Percentiles rank a stretch among this genome's conserved stretches.
These are phyloP conservation scores for Lipomyces lipofer DNA, from an alignment of 805 yeast species.

Conservation along the genomic window DNA sequence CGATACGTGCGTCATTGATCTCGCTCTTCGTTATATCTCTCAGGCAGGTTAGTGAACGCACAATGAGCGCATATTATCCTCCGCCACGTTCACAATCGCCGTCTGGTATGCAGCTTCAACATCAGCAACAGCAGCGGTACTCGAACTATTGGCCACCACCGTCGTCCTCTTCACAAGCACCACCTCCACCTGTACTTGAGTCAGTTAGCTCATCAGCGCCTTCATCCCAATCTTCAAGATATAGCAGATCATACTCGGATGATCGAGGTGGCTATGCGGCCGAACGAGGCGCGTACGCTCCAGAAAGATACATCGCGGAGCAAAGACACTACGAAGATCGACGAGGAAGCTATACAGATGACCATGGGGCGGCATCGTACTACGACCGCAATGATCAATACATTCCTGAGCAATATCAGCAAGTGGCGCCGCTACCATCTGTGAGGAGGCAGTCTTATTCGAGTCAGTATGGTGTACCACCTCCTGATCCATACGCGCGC, in stretches of 20 bases:
- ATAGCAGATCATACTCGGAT: not conserved
- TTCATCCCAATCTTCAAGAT: not conserved
- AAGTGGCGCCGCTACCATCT: not conserved
- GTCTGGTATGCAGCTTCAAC: slow-evolving; percentile 5
- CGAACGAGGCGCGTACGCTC: slow-evolving; percentile 4
- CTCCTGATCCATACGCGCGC: slow-evolving; percentile 25
- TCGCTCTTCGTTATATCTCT: too few species aligned
- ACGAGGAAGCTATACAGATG: not conserved
- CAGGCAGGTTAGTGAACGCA: too few species aligned
- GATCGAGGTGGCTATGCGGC: not conserved
- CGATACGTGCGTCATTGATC: too few species aligned
- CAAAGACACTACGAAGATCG: slow-evolving; percentile 7
- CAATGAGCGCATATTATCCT: slow-evolving; percentile 26
- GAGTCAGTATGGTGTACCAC: slow-evolving; percentile 9
- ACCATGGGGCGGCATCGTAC: not conserved
- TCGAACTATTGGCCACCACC: slow-evolving; percentile 8
- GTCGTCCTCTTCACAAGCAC: not conserved
- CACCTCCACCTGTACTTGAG: not conserved
- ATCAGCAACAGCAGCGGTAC: slow-evolving; percentile 3
- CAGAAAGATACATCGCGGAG: slow-evolving; percentile 3
- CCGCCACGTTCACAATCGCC: slow-evolving; percentile 21
- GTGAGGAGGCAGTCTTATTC: too few species aligned
- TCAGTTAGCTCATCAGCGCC: too few species aligned
- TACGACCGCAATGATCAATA: slow-evolving; percentile 10
- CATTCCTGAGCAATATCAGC: not conserved